These are phyloP conservation scores for Hyaloperonospora brassicae DNA, from an alignment of 352 stramenopile species.

Conservation along the genomic window DNA sequence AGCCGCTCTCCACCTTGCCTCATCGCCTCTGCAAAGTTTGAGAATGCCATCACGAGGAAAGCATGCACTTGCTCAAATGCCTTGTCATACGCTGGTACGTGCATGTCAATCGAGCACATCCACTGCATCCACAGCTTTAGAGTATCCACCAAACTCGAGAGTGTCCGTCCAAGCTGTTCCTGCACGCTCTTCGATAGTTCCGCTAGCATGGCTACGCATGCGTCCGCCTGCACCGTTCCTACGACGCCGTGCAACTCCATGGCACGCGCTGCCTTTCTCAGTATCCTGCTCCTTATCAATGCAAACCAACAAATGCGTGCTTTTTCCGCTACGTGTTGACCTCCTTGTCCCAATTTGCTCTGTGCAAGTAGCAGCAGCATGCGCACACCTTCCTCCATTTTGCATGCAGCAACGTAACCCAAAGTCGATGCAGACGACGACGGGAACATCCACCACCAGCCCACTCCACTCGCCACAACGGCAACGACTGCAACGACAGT, in stretches of 20 bases:
- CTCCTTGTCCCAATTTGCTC: too few species aligned
- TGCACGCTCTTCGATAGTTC: too few species aligned
- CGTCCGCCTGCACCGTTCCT: too few species aligned
- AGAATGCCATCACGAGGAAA: conserved; percentile 1
- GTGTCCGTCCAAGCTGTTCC: not conserved
- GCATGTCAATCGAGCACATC: conserved; percentile 4
- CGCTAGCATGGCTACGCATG: too few species aligned
- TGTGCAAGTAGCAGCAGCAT: too few species aligned
- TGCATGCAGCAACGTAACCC: conserved; percentile 6
- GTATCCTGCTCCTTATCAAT: conserved; percentile 5
- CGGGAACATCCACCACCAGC: conserved; percentile 19
- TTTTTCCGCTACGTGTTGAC: too few species aligned
- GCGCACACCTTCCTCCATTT: not conserved
- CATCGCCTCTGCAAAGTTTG: conserved; percentile 7
- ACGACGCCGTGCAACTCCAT: not conserved
- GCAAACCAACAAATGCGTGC: conserved; percentile 1
- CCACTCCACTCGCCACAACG: conserved; percentile 12
- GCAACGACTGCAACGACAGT: too few species aligned
- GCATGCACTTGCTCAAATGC: not conserved
- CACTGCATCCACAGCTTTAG: conserved; percentile 9
- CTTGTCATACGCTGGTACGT: not conserved
- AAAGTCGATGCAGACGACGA: conserved; percentile 16
- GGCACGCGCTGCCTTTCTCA: conserved; percentile 12
- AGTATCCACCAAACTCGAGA: conserved; percentile 3
- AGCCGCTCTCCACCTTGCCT: conserved; percentile 8